Conservation (phyloP, 2,329 filamentous ascomycete genomes). For the Talaromyces rugulosus region DNA sequence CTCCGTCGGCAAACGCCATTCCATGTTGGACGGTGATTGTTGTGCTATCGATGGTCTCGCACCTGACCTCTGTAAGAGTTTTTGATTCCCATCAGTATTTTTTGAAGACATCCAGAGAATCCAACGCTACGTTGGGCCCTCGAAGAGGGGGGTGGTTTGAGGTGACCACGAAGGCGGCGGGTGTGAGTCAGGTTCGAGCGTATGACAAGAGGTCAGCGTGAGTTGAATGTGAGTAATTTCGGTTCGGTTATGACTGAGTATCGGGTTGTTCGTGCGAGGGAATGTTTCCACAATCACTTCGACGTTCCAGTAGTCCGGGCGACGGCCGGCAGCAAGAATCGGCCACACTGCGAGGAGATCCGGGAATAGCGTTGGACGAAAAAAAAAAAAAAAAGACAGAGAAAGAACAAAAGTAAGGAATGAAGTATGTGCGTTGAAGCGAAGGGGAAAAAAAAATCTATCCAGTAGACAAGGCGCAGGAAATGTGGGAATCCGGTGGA, state of each 20-base stretch:
- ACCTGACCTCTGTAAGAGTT: constrained; percentile 34
- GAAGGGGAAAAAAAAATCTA: constrained; percentile 7
- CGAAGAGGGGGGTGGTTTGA: constrained; percentile 10
- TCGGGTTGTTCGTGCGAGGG: neutral
- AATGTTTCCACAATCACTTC: neutral
- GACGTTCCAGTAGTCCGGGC: neutral
- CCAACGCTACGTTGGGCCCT: constrained; percentile 30
- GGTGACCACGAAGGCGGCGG: constrained; percentile 12
- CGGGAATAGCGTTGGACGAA: neutral
- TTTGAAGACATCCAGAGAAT: constrained; percentile 38
- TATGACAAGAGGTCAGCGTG: neutral
- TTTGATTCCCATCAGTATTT: constrained; percentile 40
- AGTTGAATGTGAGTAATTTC: neutral
- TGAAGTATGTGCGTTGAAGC: constrained; percentile 9
- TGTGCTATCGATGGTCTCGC: constrained; percentile 40
- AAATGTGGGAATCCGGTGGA: constrained; percentile 1
- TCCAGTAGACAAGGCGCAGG: constrained; percentile 11
- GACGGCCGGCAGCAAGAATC: neutral
- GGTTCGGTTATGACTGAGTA: neutral
- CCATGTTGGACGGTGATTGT: constrained; percentile 37
- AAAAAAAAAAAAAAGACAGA: neutral
- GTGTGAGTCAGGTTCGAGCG: constrained; percentile 5
- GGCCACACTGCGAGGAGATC: neutral
- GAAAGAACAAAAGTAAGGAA: neutral
- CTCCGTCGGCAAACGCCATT: constrained; percentile 31